A percentile compares a stretch with the other conserved stretches of the same genome.
phyloP scores from a whole-genome alignment of 2,329 filamentous ascomycete genomes.

The Kalmusia sp. region DNA sequence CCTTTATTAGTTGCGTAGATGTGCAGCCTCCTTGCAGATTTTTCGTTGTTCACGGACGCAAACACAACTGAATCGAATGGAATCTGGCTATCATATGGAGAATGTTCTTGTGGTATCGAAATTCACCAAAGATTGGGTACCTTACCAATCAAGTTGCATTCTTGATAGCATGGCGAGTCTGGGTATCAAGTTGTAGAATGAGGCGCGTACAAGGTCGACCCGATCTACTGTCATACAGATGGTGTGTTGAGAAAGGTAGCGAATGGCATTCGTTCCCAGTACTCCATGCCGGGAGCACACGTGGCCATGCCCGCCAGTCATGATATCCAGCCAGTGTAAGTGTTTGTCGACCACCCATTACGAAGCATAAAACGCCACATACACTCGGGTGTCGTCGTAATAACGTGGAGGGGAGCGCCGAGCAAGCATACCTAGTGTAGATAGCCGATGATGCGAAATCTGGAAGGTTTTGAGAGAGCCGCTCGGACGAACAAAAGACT shows the following conservation, averaged over 20 bases:
- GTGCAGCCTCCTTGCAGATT: too few species aligned
- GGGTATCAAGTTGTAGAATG: not conserved
- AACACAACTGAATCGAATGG: not conserved
- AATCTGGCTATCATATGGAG: not conserved
- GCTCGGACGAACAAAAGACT: not conserved
- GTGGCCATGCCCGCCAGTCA: slow-evolving; percentile 12
- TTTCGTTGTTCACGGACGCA: too few species aligned
- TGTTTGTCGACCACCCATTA: not conserved
- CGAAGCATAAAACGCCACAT: slow-evolving; percentile 5
- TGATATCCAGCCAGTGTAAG: not conserved
- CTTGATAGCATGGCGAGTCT: slow-evolving; percentile 3
- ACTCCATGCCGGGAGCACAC: slow-evolving; percentile 10
- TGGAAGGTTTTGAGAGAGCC: not conserved
- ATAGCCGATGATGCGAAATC: not conserved
- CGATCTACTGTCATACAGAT: not conserved
- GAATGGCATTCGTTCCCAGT: not conserved
- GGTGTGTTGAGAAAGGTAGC: not conserved
- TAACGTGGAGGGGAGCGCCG: not conserved
- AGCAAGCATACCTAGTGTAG: not conserved
- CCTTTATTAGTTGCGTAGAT: too few species aligned
- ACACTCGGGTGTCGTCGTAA: not conserved
- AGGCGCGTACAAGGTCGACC: not conserved
- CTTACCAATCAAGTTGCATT: not conserved
- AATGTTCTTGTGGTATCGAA: not conserved
- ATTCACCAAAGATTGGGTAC: too few species aligned